Evolutionary conservation across 306 rosid genomes (phyloP), one percentile per base, ranked within the genome.

Genomic region (Datisca glomerata): DNA sequence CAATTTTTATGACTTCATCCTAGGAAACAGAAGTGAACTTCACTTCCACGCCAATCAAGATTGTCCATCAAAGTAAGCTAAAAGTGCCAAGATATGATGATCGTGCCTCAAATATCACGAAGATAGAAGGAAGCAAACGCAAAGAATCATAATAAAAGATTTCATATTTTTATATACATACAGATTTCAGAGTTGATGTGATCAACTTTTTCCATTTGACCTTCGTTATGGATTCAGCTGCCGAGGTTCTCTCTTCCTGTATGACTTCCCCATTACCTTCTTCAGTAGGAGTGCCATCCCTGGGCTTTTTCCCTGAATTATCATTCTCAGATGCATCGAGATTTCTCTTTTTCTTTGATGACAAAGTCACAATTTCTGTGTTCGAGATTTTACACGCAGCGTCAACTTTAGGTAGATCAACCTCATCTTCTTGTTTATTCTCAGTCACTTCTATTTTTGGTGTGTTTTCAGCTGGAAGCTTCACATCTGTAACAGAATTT

Each of bases 131-230:
- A 4, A 8, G 11, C 7, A 28, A 41, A 21, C 18, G 10, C 18
- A 9, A 12, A 24, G 22, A 18, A 8, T 24, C 45, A 24, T 7
- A 11, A 7, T 4, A 25, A 18, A 25, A 16, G 34, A 5, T 25
- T 12, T 10, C 15, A 35, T 23, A 14, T 36, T 16, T 23, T 17
- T 33, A 49, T 49, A 41, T 18, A 64, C 94, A 15, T 65, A 87
- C 97, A 29, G 68, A 64, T 74, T 74, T 83, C 66, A 87, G 59
- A 42, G 80, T 73, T 25, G 91, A 64, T 41, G 75, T 76, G 57
- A 87, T 79, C 59, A 76, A 62, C 74, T 72, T 79, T 66, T 74
- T 87, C 94, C 93, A 87, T 58, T 79, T 79, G n/a, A 83, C 70
- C 55, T 63, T 81, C 49, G 18, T 51, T 8, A 55, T 47, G 23